Base-by-base conservation (phyloP, 1,139 yeast genomes). In the Suhomyces chickasaworum region DNA sequence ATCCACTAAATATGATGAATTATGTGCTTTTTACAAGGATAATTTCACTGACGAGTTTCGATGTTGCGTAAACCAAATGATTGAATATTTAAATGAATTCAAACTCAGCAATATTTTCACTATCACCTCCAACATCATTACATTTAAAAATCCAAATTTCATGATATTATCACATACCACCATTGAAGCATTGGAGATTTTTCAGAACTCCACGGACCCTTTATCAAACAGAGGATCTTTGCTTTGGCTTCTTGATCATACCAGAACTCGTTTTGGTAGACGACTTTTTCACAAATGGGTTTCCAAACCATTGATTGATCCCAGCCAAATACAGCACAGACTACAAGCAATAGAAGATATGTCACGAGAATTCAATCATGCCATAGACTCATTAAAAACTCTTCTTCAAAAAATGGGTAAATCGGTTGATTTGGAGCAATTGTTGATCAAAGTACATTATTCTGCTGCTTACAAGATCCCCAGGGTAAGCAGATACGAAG, bases 211-310 rank as follows among this genome's bases (percentile, higher is more conserved):
- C 2, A 81, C 93, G 0, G 81, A 83, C 51, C 61, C 66, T 13
- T 64, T 67, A 15, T 68, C 77, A 1, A 71, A 69, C 7, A 68
- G 72, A 29, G 98, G 97, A 0, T 82, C 97, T 0, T 66, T 93
- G 15, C 65, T 87, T 13, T 86, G 93, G 89, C 69, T 89, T 2
- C 60, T 93, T 51, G 88, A 91, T 61, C 91, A 86, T 52, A 88
- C 98, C 0, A 69, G 81, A 37, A 89, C 97, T 0, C 73, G 77
- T 27, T 86, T 84, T 65, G 99, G 99, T 0, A 77, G 73, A 42
- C 66, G 97, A 45, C 58, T 80, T 48, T 63, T 93, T 16, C 73
- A 74, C 29, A 71, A 77, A 41, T 93, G 99, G 99, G 68, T 91
- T 0, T 74, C 83, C 1, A 72, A 77, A 50, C 99, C 99, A 1